Evolutionary conservation across 495 filamentous ascomycete species (phyloP), one percentile per base, ranked within the genome.

Genomic region (Penicillium crystallinum): DNA sequence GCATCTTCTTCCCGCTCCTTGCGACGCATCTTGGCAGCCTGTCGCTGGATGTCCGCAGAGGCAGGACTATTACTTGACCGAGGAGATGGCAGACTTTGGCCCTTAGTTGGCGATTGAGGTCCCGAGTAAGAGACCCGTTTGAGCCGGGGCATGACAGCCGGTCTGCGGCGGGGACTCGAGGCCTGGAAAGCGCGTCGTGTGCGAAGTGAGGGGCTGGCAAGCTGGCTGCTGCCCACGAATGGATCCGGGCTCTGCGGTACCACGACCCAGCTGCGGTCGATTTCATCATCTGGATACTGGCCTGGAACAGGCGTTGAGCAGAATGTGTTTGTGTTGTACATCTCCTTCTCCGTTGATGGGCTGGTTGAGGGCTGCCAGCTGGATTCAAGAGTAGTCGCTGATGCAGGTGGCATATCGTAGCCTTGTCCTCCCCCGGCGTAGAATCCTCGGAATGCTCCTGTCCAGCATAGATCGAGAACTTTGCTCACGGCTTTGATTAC

Each of bases 391-490:
- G 46, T 43, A 29, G 46, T 17, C 46, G 57, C 41, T 6, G 52
- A 35, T 4, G 58, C 47, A 3, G 65, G 44, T 17, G 58, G 47
- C 62, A 79, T 63, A 8, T 78, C 71, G 59, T 90, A 95, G 12
- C 82, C 86, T 33, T 71, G 75, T 5, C 90, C 91, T 15, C 87
- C 90, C 21, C 89, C 91, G 12, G 90, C 87, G 49, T 91, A 85
- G 68, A 96, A 96, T 0, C 91, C 91, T 41, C 77, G 73, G 63
- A 96, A 91, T 0, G 86, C 80, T 9, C 81, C 80, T 1, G 76
- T 74, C 61, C 76, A 86, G 76, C 90, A 93, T 53, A 95, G 90
- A 60, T 90, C 80, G 75, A 87, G 88, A 8, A 93, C 82, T 64
- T 85, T 91, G 6, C 88, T 88, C 7, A 90, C 83, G 22, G 87